Base-by-base conservation (phyloP, 345 rosid genomes). In the Geranium brycei region DNA sequence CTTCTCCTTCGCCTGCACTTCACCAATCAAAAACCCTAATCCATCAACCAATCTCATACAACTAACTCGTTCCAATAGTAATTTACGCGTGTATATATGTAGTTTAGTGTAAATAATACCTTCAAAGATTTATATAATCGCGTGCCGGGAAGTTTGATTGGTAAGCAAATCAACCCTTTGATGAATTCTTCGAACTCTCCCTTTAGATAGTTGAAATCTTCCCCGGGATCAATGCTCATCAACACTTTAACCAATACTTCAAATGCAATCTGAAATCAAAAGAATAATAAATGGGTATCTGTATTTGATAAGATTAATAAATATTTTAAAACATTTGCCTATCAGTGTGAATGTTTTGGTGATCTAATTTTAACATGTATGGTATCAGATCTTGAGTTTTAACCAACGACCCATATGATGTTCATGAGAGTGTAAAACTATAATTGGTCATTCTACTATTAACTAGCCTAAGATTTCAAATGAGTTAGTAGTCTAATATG, bases 151-250 rank as follows among this genome's bases (percentile, higher is more conserved):
- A 92, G 68, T 68, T 85, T 89, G 79, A 92, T 76, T 1, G 98
- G 98, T 55, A 92, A 75, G 72, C 95, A 92, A 65, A 92, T 92
- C 65, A 92, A 78, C 4, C 93, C 98, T 80, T 89, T 92, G 76
- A 92, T 81, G 65, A 86, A 87, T 63, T 89, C 95, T 74, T 84
- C 84, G 53, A 92, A 92, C 64, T 92, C 95, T 60, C 66, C 76
- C 63, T 85, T 83, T 8, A 92, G 64, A 57, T 69, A 78, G 71
- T 92, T 69, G 38, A 92, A 72, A 63, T 92, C 95, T 66, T 77
- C 85, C 13, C 93, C 87, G 1, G 88, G 88, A 61, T 79, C 83
- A 35, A 76, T 66, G 71, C 91, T 85, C 82, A 86, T 81, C 75
- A 92, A 67, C 64, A 79, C 85, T 73, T 84, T 89, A 0, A 86